Percentiles rank a stretch among this genome's conserved stretches.
phyloP scores from a whole-genome alignment of 1,284 basidiomycete species.

The Polyporus tsugae region DNA sequence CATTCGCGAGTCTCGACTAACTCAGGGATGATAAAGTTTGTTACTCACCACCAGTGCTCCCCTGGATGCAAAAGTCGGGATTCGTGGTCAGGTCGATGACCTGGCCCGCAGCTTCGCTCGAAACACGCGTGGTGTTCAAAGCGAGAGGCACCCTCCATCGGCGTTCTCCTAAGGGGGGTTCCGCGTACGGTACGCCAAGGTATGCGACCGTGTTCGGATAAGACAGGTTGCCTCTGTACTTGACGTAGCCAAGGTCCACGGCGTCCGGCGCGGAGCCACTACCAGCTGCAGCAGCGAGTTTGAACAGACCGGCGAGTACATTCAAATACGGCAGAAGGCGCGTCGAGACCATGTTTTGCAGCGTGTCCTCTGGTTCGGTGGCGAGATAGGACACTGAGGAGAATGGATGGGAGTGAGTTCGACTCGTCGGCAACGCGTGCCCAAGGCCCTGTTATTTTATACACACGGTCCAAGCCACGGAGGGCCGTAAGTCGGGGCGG shows the following conservation, averaged over 20 bases:
- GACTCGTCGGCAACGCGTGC: not conserved
- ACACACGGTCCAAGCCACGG: not conserved
- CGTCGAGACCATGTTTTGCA: constrained; percentile 8
- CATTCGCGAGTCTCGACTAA: not conserved
- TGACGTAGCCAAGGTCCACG: constrained; percentile 43
- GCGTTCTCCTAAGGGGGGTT: constrained; percentile 47
- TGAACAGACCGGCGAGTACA: not conserved
- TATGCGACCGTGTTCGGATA: constrained; percentile 64
- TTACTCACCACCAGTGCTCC: constrained; percentile 54
- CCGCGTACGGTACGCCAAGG: constrained; percentile 54
- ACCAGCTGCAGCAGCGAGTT: not conserved
- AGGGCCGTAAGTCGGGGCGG: not conserved
- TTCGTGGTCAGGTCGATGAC: constrained; percentile 58
- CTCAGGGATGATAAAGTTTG: not conserved
- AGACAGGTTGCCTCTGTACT: constrained; percentile 58
- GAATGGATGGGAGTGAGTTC: not conserved
- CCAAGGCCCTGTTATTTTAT: not conserved
- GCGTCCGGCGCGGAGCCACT: constrained; percentile 21
- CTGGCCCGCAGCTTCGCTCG: constrained; percentile 43
- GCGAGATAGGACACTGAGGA: not conserved
- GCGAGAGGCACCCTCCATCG: constrained; percentile 50
- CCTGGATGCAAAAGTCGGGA: constrained; percentile 66
- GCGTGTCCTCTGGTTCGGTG: too few relatives aligned
- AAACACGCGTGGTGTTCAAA: constrained; percentile 46
- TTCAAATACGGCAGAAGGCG: constrained; percentile 3